Evolutionary conservation across 2,329 filamentous ascomycete genomes (phyloP), one percentile per base, ranked within the genome.

Genomic region (Neofusicoccum cordaticola): DNA sequence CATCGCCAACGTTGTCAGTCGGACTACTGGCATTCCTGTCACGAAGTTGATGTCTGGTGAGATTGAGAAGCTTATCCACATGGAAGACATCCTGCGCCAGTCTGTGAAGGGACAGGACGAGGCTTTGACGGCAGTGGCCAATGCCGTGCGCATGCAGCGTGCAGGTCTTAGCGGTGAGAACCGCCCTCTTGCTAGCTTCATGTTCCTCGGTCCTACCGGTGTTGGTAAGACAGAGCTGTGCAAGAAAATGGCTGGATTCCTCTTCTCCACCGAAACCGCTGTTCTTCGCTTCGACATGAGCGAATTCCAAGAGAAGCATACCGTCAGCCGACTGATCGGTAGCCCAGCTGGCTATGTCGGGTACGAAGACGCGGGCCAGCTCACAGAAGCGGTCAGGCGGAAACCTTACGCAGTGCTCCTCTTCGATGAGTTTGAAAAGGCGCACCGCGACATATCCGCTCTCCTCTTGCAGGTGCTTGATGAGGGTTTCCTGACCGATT

Each of bases 391-490:
- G 4, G 93, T 99, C 2, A 87, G 95, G 64, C 86, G 95, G 66
- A 98, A 98, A 77, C 95, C 95, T 0, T 98, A 98, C 70, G 93
- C 94, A 0, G 92, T 99, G 0, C 84, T 99, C 0, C 84, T 99
- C 1, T 96, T 99, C 71, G 95, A 99, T 75, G 95, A 98, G 75
- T 98, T 97, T 71, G 95, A 99, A 75, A 98, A 99, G 76, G 95
- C 94, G 0, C 95, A 98, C 74, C 89, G 92, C 62, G 95, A 99
- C 71, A 97, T 98, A 69, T 96, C 92, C 0, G 90, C 93, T 0
- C 83, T 99, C 2, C 85, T 99, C 3, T 85, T 99, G 3, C 95
- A 98, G 77, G 94, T 98, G 0, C 86, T 99, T 0, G 95, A 98
- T 73, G 95, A 98, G 76, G 95, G 95, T 2, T 97, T 95, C 81